phyloP scores from a whole-genome alignment of 257 asterid species.

The Plectranthus barbatus region DNA sequence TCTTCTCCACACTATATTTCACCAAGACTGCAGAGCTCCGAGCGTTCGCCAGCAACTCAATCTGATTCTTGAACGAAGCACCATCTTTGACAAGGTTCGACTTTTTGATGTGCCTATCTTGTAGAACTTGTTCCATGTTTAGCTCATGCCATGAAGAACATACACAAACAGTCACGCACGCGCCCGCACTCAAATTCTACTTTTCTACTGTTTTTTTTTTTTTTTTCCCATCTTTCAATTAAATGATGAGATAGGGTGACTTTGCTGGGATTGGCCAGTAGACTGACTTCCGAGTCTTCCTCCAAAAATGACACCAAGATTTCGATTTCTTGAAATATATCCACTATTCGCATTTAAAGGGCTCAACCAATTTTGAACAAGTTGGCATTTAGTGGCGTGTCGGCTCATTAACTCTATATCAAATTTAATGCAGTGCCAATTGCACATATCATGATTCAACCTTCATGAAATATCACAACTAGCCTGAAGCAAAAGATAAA shows the following conservation, averaged over 20 bases:
- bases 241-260: neutral
- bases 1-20: neutral
- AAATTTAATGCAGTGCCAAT: neutral
- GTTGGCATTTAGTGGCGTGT: constrained; percentile 6
- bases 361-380: constrained; percentile 20
- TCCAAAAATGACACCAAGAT: neutral
- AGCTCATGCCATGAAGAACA: too few species aligned
- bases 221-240: too few species aligned
- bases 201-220: too few species aligned
- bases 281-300: neutral
- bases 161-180: too few species aligned
- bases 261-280: neutral
- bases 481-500: neutral
- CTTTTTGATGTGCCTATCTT: constrained; percentile 10
- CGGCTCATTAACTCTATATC: neutral
- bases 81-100: constrained; percentile 11
- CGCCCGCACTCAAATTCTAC: too few species aligned
- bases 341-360: constrained; percentile 8
- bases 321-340: constrained; percentile 7
- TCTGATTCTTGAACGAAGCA: constrained; percentile 6
- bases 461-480: too few species aligned
- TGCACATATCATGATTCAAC: neutral
- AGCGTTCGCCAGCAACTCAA: constrained; percentile 1
- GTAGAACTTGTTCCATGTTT: too few species aligned
- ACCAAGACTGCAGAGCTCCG: neutral